Evolutionary conservation across 805 yeast genomes (phyloP).

Genomic region (Pachysolen tannophilus): DNA sequence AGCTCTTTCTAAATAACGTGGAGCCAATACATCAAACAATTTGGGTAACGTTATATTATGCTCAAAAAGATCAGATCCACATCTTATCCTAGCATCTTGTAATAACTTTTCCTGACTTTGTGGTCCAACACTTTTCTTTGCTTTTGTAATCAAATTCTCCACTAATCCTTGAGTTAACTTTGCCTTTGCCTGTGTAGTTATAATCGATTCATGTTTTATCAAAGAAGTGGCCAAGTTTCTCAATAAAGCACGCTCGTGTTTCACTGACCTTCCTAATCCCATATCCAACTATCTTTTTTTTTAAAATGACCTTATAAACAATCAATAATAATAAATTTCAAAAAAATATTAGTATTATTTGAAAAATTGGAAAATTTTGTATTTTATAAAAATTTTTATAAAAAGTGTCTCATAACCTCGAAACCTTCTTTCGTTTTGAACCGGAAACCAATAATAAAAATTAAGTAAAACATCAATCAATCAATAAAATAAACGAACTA

Average conservation of each 20-base stretch:
- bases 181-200: conserved; percentile 71
- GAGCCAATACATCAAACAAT: conserved; percentile 54
- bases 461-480: no score
- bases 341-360: neutral
- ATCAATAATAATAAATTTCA: no score
- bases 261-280: conserved; percentile 13
- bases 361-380: conserved; percentile 2
- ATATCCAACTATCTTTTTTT: conserved; percentile 15
- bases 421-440: no score
- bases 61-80: conserved; percentile 35
- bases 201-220: conserved; percentile 61
- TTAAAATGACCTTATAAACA: no score
- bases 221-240: conserved; percentile 61
- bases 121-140: conserved; percentile 27
- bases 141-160: conserved; percentile 55
- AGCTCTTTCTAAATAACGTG: conserved; percentile 52
- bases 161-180: conserved; percentile 57
- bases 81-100: conserved; percentile 18
- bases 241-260: conserved; percentile 48
- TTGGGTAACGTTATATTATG: conserved; percentile 50
- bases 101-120: conserved; percentile 16
- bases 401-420: neutral
- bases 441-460: neutral
- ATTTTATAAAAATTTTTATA: neutral
- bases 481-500: no score